Evolutionary conservation across 768 basidiomycete genomes (phyloP).

Genomic region (Amanita phalloides): DNA sequence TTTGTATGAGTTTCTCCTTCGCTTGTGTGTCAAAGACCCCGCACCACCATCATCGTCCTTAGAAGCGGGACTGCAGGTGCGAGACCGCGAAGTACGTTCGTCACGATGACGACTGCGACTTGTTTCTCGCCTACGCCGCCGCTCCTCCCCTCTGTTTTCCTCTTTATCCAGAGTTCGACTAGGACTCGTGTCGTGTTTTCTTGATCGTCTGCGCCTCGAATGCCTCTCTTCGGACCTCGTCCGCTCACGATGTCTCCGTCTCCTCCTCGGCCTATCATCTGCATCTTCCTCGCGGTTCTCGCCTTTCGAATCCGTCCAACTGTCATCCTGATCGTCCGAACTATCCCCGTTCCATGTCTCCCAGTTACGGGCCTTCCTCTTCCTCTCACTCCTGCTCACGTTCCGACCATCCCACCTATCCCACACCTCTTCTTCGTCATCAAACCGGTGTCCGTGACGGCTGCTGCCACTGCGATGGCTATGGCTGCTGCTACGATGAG

Average conservation of each 20-base stretch:
- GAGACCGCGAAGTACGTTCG: neutral
- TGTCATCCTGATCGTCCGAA: constrained; percentile 21
- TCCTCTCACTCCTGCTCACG: constrained; percentile 31
- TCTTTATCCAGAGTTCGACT: neutral
- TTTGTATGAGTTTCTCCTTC: neutral
- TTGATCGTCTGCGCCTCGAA: constrained; percentile 1
- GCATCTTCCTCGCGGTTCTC: constrained; percentile 4
- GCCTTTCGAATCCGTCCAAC: neutral
- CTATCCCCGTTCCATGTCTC: constrained; percentile 34
- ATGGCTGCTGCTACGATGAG: neutral
- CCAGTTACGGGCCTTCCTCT: constrained; percentile 28
- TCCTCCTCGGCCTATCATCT: constrained; percentile 19
- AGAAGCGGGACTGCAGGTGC: neutral
- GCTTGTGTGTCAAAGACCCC: neutral
- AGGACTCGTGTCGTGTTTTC: constrained; percentile 2
- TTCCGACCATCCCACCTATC: constrained; percentile 46
- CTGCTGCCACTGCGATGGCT: constrained; percentile 10
- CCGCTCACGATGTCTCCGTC: constrained; percentile 16
- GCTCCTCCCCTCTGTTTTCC: neutral
- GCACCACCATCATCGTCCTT: neutral
- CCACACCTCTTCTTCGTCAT: constrained; percentile 28
- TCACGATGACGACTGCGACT: neutral
- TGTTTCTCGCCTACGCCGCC: neutral
- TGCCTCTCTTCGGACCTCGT: constrained; percentile 8
- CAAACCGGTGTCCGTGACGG: neutral